These are phyloP conservation scores for Piromyces finnis DNA, from an alignment of 192 early-diverging fungal species.

Conservation along the genomic window DNA sequence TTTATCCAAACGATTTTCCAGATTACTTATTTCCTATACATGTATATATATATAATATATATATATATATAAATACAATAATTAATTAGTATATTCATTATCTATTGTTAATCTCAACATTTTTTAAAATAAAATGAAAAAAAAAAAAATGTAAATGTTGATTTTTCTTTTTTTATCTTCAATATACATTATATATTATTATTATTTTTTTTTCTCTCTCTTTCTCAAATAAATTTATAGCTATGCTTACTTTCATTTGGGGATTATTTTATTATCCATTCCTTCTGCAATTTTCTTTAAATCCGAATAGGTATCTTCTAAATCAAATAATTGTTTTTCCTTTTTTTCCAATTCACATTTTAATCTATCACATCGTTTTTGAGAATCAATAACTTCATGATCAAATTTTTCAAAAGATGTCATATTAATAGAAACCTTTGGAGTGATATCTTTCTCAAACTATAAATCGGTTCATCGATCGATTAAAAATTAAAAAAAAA, in stretches of 20 bases:
- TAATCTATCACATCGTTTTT: constrained; percentile 37
- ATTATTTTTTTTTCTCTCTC: too few relatives aligned
- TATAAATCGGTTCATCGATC: constrained; percentile 1
- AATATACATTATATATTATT: too few relatives aligned
- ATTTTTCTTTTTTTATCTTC: too few relatives aligned
- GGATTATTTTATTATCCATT: background rate
- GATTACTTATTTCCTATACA: constrained; percentile 28
- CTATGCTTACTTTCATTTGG: constrained; percentile 4
- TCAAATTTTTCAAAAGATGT: constrained; percentile 38
- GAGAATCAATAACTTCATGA: constrained; percentile 33
- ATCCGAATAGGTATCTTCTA: constrained; percentile 1
- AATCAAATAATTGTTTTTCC: constrained; percentile 15
- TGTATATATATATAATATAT: constrained; percentile 1
- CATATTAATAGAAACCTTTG: constrained; percentile 5
- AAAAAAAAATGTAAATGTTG: background rate
- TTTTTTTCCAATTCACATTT: constrained; percentile 28
- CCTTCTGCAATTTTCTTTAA: background rate
- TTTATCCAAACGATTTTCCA: constrained; percentile 42
- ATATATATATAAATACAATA: background rate
- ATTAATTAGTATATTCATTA: background rate
- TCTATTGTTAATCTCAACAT: background rate
- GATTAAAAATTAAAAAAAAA: too few relatives aligned
- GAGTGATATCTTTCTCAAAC: constrained; percentile 1
- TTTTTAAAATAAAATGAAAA: constrained; percentile 1
- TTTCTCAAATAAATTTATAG: constrained; percentile 20